These are phyloP conservation scores for Chiua sp. DNA, from an alignment of 1,284 basidiomycete genomes.

Conservation along the genomic window DNA sequence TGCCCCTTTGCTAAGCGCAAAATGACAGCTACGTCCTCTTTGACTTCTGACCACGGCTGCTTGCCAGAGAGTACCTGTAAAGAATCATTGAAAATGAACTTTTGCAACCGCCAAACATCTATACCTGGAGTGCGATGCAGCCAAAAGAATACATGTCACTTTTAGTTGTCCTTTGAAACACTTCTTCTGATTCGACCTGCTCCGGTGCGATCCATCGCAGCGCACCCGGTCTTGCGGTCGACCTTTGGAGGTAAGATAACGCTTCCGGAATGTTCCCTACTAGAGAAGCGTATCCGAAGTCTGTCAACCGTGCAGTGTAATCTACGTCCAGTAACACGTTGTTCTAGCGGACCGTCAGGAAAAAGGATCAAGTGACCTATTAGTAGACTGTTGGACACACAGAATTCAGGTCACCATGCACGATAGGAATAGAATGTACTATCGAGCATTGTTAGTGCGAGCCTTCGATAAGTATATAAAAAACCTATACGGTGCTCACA, in stretches of 20 bases:
- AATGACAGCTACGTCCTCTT: background rate
- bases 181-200: background rate
- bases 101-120: no score
- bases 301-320: background rate
- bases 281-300: background rate
- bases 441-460: background rate
- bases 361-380: background rate
- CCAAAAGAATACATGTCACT: background rate
- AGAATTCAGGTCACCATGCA: background rate
- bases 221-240: background rate
- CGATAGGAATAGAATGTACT: background rate
- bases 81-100: background rate
- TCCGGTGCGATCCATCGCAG: background rate
- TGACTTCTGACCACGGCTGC: background rate
- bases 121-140: background rate
- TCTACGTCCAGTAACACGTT: background rate
- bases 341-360: background rate
- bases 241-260: background rate
- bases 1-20: background rate
- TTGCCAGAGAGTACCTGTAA: background rate
- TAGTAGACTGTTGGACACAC: background rate
- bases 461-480: background rate
- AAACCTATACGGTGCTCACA: background rate
- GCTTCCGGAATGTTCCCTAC: background rate
- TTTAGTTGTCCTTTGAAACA: background rate